Evolutionary conservation across 2,329 filamentous ascomycete species (phyloP).

Genomic region (Pseudofabraea citricarpa): DNA sequence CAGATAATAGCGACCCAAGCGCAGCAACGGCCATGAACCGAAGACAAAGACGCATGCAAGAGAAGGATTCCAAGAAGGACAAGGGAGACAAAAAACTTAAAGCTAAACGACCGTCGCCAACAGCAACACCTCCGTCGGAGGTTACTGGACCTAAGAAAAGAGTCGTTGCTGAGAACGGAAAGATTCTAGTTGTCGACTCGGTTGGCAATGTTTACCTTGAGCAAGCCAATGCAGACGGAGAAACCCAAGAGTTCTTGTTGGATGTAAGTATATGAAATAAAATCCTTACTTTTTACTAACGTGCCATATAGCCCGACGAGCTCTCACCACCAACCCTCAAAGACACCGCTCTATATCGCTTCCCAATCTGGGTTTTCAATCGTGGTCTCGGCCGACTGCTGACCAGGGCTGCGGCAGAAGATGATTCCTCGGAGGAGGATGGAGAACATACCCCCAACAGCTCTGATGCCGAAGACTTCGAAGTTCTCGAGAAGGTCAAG

Average conservation of each 20-base stretch:
- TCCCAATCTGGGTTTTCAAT: conserved; percentile 70
- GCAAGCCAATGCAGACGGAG: conserved; percentile 82
- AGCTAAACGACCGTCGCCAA: conserved; percentile 39
- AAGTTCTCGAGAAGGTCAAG: conserved; percentile 52
- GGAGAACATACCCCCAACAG: conserved; percentile 44
- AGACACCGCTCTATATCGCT: conserved; percentile 77
- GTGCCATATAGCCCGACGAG: conserved; percentile 62
- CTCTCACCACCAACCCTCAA: conserved; percentile 70
- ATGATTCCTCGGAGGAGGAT: conserved; percentile 33
- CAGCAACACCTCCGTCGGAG: conserved; percentile 40
- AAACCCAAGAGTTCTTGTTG: conserved; percentile 76
- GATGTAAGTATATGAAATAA: conserved; percentile 61
- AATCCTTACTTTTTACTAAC: conserved; percentile 17
- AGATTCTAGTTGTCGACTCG: conserved; percentile 88
- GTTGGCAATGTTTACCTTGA: conserved; percentile 93
- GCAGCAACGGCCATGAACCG: conserved; percentile 64
- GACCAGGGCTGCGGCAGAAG: conserved; percentile 28
- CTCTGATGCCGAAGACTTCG: conserved; percentile 58
- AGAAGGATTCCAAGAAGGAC: conserved; percentile 74
- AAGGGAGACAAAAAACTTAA: conserved; percentile 52
- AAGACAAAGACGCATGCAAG: conserved; percentile 82
- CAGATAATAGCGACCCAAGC: conserved; percentile 42
- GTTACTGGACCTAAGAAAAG: conserved; percentile 77
- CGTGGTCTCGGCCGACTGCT: conserved; percentile 48
- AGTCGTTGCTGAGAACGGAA: conserved; percentile 91